Evolutionary conservation across 257 asterid genomes (phyloP).

Genomic region (Solanum appendiculatum): DNA sequence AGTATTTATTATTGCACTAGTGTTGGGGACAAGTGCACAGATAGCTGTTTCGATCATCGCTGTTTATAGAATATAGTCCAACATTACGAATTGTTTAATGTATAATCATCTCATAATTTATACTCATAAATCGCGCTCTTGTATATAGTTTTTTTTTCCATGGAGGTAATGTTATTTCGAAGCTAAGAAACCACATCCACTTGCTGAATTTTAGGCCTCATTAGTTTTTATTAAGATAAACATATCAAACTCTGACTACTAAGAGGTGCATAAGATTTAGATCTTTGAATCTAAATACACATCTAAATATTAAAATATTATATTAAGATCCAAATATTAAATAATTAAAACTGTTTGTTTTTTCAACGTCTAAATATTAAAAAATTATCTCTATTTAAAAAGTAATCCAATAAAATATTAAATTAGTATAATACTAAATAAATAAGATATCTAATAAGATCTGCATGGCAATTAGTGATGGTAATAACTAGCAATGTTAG

Average conservation of each 20-base stretch:
- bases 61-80: neutral
- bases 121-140: neutral
- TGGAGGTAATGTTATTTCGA: neutral
- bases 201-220: neutral
- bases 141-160: neutral
- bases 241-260: neutral
- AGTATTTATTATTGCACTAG: no score
- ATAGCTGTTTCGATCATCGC: neutral
- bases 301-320: no score
- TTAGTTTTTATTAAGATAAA: neutral
- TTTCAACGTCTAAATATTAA: no score
- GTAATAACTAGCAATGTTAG: neutral
- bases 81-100: neutral
- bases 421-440: no score
- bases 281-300: neutral
- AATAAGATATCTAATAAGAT: no score
- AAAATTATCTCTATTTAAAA: no score
- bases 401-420: no score
- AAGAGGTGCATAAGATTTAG: no score
- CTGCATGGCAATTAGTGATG: neutral
- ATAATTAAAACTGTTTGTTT: no score
- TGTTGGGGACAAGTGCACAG: neutral
- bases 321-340: no score
- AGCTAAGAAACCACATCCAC: neutral
- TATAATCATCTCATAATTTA: neutral